A percentile compares a stretch with the other conserved stretches of the same genome.
Conservation (phyloP, 192 early-diverging fungal species). For the Radiomyces spectabilis region DNA sequence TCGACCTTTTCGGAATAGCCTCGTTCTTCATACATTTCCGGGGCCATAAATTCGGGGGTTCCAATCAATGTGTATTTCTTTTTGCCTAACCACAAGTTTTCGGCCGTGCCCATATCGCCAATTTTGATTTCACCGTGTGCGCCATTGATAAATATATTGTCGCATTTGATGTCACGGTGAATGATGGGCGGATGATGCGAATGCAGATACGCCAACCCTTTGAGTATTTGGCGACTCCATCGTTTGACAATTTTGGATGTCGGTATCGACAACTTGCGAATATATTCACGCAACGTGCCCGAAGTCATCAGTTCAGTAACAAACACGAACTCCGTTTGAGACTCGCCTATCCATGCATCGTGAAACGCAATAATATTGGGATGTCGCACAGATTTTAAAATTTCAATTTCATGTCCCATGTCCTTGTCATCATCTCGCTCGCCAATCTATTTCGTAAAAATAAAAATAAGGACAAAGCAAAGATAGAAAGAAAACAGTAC, state of each 20-base stretch:
- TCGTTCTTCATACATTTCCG: slow-evolving; percentile 78
- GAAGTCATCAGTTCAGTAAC: slow-evolving; percentile 69
- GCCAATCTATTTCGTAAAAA: slow-evolving; percentile 10
- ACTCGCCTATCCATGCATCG: slow-evolving; percentile 40
- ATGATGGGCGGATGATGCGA: slow-evolving; percentile 73
- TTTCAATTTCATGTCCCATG: slow-evolving; percentile 18
- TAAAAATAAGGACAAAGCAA: slow-evolving; percentile 50
- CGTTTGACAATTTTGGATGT: slow-evolving; percentile 68
- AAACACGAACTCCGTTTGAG: slow-evolving; percentile 36
- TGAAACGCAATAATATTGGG: slow-evolving; percentile 59
- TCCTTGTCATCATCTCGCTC: slow-evolving; percentile 6
- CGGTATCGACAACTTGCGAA: slow-evolving; percentile 57
- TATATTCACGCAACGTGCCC: slow-evolving; percentile 60
- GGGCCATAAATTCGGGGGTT: slow-evolving; percentile 80
- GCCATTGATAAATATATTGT: slow-evolving; percentile 82
- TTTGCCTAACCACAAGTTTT: slow-evolving; percentile 61
- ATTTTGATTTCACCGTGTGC: slow-evolving; percentile 78
- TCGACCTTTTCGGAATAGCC: slow-evolving; percentile 78
- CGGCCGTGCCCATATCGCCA: slow-evolving; percentile 72
- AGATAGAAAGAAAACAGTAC: slow-evolving; percentile 15
- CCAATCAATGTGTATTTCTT: slow-evolving; percentile 76
- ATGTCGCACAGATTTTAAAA: slow-evolving; percentile 55
- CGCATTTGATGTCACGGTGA: slow-evolving; percentile 76
- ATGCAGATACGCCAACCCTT: slow-evolving; percentile 68
- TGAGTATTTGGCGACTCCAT: slow-evolving; percentile 70